These are phyloP conservation scores for Ilyonectria sp. DNA, from an alignment of 2,329 filamentous ascomycete species.

Conservation along the genomic window DNA sequence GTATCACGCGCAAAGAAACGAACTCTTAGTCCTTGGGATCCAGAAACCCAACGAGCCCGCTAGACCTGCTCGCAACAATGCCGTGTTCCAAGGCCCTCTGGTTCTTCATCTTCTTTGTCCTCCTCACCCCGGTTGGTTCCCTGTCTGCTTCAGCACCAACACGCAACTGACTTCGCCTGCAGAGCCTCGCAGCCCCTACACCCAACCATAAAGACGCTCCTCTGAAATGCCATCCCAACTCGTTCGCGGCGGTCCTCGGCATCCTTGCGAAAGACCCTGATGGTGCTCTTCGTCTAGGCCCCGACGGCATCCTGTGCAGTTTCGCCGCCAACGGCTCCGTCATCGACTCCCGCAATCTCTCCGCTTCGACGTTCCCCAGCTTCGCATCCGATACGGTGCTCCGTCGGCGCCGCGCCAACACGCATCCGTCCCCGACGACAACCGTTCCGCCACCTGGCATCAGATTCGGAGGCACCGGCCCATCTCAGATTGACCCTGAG, in stretches of 20 bases:
- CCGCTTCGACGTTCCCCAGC: slow-evolving; percentile 3
- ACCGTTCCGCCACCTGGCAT: background rate
- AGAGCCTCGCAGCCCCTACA: slow-evolving; percentile 1
- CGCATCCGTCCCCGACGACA: background rate
- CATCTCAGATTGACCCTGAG: slow-evolving; percentile 14
- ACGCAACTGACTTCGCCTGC: background rate
- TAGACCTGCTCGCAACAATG: background rate
- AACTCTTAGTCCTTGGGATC: background rate
- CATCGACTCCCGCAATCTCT: slow-evolving; percentile 24
- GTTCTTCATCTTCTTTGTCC: background rate
- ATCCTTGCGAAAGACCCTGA: slow-evolving; percentile 22
- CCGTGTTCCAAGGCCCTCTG: background rate
- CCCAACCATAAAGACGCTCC: background rate
- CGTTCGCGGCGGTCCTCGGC: slow-evolving; percentile 13
- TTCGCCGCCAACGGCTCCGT: slow-evolving; percentile 25
- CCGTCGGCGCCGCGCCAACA: background rate
- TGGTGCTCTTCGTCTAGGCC: slow-evolving; percentile 9
- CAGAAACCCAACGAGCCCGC: background rate
- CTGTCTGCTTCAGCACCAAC: background rate
- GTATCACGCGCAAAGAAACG: background rate
- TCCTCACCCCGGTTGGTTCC: background rate
- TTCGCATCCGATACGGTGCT: background rate
- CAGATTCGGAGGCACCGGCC: slow-evolving; percentile 13
- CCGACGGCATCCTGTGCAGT: slow-evolving; percentile 25
- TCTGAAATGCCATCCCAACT: slow-evolving; percentile 1